These are phyloP conservation scores for Pythium dissotocum DNA, from an alignment of 352 stramenopile genomes.

Conservation along the genomic window DNA sequence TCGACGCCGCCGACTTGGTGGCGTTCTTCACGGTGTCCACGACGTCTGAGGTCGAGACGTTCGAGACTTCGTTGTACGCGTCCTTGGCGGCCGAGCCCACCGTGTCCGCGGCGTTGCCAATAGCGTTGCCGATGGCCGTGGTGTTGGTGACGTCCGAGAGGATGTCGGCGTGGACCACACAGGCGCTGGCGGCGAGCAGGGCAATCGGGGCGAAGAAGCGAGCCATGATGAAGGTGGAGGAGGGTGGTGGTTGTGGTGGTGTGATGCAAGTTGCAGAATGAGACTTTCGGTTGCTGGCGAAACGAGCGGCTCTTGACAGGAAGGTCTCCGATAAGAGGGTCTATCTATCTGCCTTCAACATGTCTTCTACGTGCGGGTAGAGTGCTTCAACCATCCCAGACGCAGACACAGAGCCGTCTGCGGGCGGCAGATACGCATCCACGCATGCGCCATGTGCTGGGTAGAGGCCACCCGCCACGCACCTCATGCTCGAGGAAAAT, in stretches of 20 bases:
- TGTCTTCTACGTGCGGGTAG: too few species aligned
- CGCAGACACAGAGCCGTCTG: too few species aligned
- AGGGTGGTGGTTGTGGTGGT: slow-evolving; percentile 8
- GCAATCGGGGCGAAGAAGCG: slow-evolving; percentile 22
- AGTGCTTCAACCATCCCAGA: too few species aligned
- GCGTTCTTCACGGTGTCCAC: slow-evolving; percentile 20
- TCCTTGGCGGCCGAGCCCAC: slow-evolving; percentile 15
- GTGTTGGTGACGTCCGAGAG: slow-evolving; percentile 22
- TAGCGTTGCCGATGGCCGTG: slow-evolving; percentile 4
- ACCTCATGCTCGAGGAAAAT: not conserved
- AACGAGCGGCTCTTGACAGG: too few species aligned
- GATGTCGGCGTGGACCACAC: slow-evolving; percentile 13
- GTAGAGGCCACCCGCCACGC: not conserved
- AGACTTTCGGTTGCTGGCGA: not conserved
- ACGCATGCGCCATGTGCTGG: slow-evolving; percentile 4
- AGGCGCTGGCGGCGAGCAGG: slow-evolving; percentile 13
- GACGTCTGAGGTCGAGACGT: not conserved
- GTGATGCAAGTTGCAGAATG: slow-evolving; percentile 27
- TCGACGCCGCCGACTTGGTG: not conserved
- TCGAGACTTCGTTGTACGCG: not conserved
- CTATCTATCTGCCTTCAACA: too few species aligned
- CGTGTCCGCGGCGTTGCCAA: slow-evolving; percentile 17
- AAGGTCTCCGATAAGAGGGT: too few species aligned
- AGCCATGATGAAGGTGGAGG: slow-evolving; percentile 17
- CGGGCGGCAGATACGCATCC: not conserved